Percentiles rank a stretch among this genome's conserved stretches.
These are phyloP conservation scores for Sesbania bispinosa DNA, from an alignment of 306 rosid species.

Conservation along the genomic window DNA sequence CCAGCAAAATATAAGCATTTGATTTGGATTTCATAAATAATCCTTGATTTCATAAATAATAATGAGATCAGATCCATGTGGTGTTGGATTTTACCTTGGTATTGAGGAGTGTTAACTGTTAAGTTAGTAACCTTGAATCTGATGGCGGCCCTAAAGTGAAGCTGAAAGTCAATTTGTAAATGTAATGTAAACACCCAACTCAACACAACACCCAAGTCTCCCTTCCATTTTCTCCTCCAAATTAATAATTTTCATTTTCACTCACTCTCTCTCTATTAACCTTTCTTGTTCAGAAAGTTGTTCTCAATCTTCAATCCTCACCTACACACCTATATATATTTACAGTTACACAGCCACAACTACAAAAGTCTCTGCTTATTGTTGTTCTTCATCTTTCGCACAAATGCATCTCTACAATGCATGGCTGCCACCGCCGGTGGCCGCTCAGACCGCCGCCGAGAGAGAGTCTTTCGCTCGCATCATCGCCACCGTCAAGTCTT, in stretches of 20 bases:
- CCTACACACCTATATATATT: constrained; percentile 2
- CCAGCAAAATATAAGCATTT: no score
- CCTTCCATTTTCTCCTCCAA: no score
- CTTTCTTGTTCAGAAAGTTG: constrained; percentile 29
- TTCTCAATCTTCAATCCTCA: constrained; percentile 17
- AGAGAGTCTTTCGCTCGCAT: constrained; percentile 71
- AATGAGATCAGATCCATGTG: no score
- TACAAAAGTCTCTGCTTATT: not conserved
- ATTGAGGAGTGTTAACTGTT: no score
- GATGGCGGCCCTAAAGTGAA: not conserved
- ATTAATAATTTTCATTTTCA: no score
- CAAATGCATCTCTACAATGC: constrained; percentile 96
- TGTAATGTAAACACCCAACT: not conserved
- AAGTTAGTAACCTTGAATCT: no score
- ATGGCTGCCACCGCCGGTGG: constrained; percentile 97
- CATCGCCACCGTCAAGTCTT: constrained; percentile 47
- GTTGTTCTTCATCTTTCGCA: not conserved
- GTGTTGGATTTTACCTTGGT: no score
- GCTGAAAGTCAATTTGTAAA: not conserved
- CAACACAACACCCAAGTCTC: not conserved
- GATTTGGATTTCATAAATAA: not conserved
- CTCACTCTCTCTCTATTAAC: no score
- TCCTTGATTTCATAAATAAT: not conserved
- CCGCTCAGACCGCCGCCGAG: constrained; percentile 60
- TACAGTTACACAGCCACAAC: not conserved